These are phyloP conservation scores for Keithomyces neogunnii DNA, from an alignment of 2,329 filamentous ascomycete genomes.

Conservation along the genomic window DNA sequence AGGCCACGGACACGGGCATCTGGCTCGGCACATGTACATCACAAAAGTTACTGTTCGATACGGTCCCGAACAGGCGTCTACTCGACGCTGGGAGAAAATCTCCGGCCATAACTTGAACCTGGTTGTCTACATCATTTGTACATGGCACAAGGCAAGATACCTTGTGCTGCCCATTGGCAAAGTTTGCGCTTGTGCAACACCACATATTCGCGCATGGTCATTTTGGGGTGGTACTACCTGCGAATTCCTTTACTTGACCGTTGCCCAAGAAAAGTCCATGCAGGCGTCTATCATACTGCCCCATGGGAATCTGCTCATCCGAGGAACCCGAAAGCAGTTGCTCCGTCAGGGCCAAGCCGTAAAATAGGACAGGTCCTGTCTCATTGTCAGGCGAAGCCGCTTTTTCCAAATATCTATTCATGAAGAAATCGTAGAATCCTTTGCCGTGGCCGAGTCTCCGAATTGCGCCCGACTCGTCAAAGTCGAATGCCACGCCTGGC, in stretches of 20 bases:
- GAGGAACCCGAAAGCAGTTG: constrained; percentile 60
- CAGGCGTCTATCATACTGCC: constrained; percentile 68
- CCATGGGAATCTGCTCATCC: constrained; percentile 61
- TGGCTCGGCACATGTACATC: too few relatives aligned
- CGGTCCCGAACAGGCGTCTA: too few relatives aligned
- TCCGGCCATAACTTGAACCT: too few relatives aligned
- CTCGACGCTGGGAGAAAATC: too few relatives aligned
- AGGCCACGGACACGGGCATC: too few relatives aligned
- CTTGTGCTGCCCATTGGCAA: background rate
- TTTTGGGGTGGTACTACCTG: background rate
- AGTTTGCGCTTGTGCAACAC: background rate
- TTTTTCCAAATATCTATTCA: constrained; percentile 60
- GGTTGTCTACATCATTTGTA: too few relatives aligned
- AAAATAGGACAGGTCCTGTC: constrained; percentile 38
- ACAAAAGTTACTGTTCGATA: too few relatives aligned
- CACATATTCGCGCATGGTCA: background rate
- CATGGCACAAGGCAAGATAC: too few relatives aligned
- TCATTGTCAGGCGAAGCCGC: constrained; percentile 23
- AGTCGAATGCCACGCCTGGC: constrained; percentile 88
- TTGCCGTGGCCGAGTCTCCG: constrained; percentile 85
- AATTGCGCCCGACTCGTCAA: constrained; percentile 44
- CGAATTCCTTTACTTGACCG: constrained; percentile 43
- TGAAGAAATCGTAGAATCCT: constrained; percentile 93
- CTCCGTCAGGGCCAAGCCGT: constrained; percentile 78
- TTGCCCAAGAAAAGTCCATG: constrained; percentile 69